Percentiles rank a stretch among this genome's conserved stretches.
These are phyloP conservation scores for Penicillium egyptiacum DNA, from an alignment of 495 filamentous ascomycete genomes.

Conservation along the genomic window DNA sequence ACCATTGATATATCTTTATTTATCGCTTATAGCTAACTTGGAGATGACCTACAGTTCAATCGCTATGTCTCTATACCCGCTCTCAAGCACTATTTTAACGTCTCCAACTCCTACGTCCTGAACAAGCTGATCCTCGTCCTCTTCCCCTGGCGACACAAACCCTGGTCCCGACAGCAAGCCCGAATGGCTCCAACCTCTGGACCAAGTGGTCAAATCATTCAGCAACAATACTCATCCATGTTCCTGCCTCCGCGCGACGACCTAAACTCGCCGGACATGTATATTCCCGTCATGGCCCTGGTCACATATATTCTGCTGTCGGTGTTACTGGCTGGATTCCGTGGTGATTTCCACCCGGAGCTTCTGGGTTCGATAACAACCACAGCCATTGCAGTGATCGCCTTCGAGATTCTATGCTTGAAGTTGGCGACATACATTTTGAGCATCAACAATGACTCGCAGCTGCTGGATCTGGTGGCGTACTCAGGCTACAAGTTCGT, in stretches of 20 bases:
- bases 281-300: slow-evolving; percentile 85
- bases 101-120: slow-evolving; percentile 88
- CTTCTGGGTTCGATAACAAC: slow-evolving; percentile 85
- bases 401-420: slow-evolving; percentile 82
- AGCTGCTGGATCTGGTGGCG: slow-evolving; percentile 88
- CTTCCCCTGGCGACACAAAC: slow-evolving; percentile 95
- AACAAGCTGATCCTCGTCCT: slow-evolving; percentile 85
- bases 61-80: slow-evolving; percentile 88
- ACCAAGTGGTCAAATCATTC: slow-evolving; percentile 59
- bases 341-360: slow-evolving; percentile 92
- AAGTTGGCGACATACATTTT: slow-evolving; percentile 93
- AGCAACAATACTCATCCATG: slow-evolving; percentile 68
- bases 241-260: slow-evolving; percentile 96
- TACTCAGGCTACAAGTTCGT: slow-evolving; percentile 99
- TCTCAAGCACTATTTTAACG: slow-evolving; percentile 97
- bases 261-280: slow-evolving; percentile 98
- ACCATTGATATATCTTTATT: not conserved
- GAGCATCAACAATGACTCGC: slow-evolving; percentile 81
- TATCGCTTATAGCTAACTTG: slow-evolving; percentile 12
- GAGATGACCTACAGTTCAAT: slow-evolving; percentile 63
- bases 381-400: slow-evolving; percentile 74
- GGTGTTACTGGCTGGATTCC: slow-evolving; percentile 82
- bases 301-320: slow-evolving; percentile 96
- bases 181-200: slow-evolving; percentile 54
- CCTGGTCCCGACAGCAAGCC: slow-evolving; percentile 80